Evolutionary conservation across 345 rosid genomes (phyloP).

Genomic region (Bruguiera gymnorhiza): DNA sequence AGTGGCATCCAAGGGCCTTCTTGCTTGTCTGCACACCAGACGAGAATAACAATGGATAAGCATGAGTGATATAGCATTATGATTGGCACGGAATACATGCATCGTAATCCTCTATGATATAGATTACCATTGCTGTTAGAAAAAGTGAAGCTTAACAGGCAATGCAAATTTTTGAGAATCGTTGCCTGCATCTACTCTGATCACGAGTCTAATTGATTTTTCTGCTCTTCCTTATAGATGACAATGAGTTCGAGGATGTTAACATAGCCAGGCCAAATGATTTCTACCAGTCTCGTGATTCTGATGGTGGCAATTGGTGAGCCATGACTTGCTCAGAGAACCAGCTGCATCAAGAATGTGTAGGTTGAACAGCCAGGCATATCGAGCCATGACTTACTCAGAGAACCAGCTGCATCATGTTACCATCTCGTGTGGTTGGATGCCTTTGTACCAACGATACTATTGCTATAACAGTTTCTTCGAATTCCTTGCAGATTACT

Average conservation of each 20-base stretch:
- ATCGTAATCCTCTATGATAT: not conserved
- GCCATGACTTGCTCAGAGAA: not conserved
- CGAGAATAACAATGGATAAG: too few relatives aligned
- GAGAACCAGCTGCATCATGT: not conserved
- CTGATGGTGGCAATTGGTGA: constrained; percentile 49
- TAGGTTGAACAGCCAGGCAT: not conserved
- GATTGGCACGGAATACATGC: not conserved
- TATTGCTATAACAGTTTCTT: not conserved
- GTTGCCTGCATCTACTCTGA: not conserved
- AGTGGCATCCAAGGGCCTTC: too few relatives aligned
- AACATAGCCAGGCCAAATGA: constrained; percentile 52
- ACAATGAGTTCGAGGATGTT: constrained; percentile 69
- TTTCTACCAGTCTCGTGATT: constrained; percentile 65
- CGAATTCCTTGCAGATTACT: too few relatives aligned
- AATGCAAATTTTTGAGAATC: not conserved
- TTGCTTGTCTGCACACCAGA: too few relatives aligned
- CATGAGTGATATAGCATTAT: not conserved
- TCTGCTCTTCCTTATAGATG: constrained; percentile 41
- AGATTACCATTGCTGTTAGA: too few relatives aligned
- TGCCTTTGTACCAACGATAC: not conserved
- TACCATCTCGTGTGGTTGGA: not conserved
- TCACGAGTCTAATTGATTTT: not conserved
- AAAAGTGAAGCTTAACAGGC: not conserved
- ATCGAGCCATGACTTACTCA: not conserved
- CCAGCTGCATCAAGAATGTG: not conserved